Evolutionary conservation across 768 basidiomycete species (phyloP).

Genomic region (Macrolepiota dolichaula): DNA sequence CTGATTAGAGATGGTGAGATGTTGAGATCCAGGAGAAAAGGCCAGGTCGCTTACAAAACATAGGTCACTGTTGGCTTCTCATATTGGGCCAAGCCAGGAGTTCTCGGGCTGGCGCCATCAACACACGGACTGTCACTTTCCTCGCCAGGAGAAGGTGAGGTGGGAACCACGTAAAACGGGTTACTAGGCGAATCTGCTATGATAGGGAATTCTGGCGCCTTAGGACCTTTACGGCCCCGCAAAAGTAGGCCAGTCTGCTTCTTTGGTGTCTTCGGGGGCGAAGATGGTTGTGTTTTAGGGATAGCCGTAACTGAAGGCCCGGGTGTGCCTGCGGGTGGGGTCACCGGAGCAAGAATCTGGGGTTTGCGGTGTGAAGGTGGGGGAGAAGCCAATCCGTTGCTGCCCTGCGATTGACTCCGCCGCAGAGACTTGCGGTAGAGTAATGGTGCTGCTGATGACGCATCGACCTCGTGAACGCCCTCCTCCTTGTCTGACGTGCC

Average conservation of each 20-base stretch:
- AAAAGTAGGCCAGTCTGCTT: constrained; percentile 23
- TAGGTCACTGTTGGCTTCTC: constrained; percentile 67
- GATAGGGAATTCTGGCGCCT: constrained; percentile 12
- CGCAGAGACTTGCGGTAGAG: constrained; percentile 30
- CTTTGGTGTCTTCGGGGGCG: constrained; percentile 39
- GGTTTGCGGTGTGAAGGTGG: constrained; percentile 58
- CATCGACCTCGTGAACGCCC: neutral
- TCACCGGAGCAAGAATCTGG: neutral
- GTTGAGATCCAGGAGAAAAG: constrained; percentile 36
- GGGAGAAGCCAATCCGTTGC: constrained; percentile 53
- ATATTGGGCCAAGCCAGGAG: constrained; percentile 37
- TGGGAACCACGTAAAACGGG: constrained; percentile 49
- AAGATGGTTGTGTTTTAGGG: constrained; percentile 19
- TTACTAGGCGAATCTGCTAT: constrained; percentile 64
- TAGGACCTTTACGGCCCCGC: constrained; percentile 9
- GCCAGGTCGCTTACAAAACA: constrained; percentile 58
- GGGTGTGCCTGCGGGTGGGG: constrained; percentile 2
- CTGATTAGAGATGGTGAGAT: constrained; percentile 31
- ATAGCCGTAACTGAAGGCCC: constrained; percentile 12
- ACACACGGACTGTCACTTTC: constrained; percentile 31
- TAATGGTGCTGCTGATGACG: constrained; percentile 22
- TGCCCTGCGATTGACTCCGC: constrained; percentile 15
- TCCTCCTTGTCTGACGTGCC: constrained; percentile 14
- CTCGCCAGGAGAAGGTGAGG: constrained; percentile 28
- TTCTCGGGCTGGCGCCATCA: constrained; percentile 24